phyloP scores from a whole-genome alignment of 2,329 filamentous ascomycete genomes.

The Aureobasidium uvarum region DNA sequence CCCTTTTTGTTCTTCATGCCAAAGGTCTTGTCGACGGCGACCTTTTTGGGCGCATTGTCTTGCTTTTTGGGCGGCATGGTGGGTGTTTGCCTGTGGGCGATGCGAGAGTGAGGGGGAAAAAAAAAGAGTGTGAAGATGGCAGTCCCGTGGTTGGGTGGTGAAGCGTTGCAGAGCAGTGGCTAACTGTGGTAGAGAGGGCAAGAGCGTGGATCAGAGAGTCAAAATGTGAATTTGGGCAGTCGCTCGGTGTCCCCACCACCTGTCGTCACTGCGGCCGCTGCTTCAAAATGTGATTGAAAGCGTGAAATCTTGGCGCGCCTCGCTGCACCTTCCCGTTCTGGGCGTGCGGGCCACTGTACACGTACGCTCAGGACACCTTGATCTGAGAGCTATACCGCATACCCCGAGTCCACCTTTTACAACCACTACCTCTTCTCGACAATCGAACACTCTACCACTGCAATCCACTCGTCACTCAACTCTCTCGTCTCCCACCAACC shows the following conservation, averaged over 20 bases:
- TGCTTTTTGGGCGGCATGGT: constrained; percentile 75
- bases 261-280: background rate
- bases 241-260: background rate
- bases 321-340: constrained; percentile 7
- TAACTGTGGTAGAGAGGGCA: background rate
- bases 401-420: background rate
- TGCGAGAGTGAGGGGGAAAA: constrained; percentile 1
- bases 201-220: background rate
- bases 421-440: background rate
- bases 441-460: background rate
- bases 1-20: constrained; percentile 99
- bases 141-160: background rate
- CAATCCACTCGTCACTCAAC: background rate
- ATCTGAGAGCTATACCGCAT: background rate
- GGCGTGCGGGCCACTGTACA: constrained; percentile 6
- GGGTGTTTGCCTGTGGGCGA: constrained; percentile 34
- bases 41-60: constrained; percentile 56
- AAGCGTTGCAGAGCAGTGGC: background rate
- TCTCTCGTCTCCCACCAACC: background rate
- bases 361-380: constrained; percentile 18
- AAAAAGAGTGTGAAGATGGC: background rate
- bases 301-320: background rate
- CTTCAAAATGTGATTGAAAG: background rate
- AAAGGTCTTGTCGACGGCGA: constrained; percentile 93
- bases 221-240: background rate